These are phyloP conservation scores for Eucalyptus fibrosa DNA, from an alignment of 345 rosid genomes.

Conservation along the genomic window DNA sequence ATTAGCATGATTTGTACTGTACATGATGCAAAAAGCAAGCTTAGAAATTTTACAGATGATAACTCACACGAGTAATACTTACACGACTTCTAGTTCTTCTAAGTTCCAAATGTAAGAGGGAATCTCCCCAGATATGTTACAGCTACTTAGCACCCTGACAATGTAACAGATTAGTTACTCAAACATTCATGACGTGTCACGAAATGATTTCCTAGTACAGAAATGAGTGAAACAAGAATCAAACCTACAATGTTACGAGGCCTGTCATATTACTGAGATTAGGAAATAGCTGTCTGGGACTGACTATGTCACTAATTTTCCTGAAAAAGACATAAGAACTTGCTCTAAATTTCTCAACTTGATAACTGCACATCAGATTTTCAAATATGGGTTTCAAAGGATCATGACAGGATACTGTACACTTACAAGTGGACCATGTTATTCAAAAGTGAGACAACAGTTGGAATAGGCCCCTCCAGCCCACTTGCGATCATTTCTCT, in stretches of 20 bases:
- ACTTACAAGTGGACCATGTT: slow-evolving; percentile 29
- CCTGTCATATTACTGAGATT: slow-evolving; percentile 6
- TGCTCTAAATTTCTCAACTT: background rate
- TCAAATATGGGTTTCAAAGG: background rate
- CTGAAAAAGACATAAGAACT: slow-evolving; percentile 6
- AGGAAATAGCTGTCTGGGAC: slow-evolving; percentile 21
- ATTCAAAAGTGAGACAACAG: slow-evolving; percentile 13
- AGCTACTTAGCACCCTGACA: slow-evolving; percentile 27
- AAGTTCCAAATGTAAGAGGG: slow-evolving; percentile 8
- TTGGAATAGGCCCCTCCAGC: slow-evolving; percentile 38
- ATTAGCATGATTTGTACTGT: background rate
- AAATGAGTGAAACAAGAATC: background rate
- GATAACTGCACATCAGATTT: background rate
- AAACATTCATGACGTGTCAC: background rate
- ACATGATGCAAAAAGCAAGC: background rate
- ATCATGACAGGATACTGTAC: background rate
- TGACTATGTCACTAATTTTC: slow-evolving; percentile 28
- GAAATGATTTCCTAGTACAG: background rate
- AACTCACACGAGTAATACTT: background rate
- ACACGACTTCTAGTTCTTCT: slow-evolving; percentile 6
- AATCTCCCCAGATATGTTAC: slow-evolving; percentile 21
- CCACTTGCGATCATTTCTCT: slow-evolving; percentile 54
- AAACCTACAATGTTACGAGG: slow-evolving; percentile 20
- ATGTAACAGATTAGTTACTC: background rate
- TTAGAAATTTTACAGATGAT: background rate